Conservation (phyloP, 2,329 filamentous ascomycete genomes). For the Botrytis sinoallii region DNA sequence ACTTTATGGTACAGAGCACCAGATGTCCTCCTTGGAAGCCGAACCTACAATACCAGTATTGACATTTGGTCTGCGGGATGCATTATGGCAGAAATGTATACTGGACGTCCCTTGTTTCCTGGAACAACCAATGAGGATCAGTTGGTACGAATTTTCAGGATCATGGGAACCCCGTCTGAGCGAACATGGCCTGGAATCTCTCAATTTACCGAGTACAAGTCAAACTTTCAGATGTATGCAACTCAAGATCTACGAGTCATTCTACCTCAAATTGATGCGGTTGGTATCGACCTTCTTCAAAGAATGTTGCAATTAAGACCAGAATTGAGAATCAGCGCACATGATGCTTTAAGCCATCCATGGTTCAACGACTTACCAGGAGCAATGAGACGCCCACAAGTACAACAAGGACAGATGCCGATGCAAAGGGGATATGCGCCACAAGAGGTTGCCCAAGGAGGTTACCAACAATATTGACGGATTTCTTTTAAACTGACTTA, state of each 20-base stretch:
- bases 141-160: slow-evolving; percentile 91
- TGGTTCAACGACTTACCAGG: slow-evolving; percentile 76
- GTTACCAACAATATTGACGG: slow-evolving; percentile 17
- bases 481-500: slow-evolving; percentile 15
- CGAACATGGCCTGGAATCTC: slow-evolving; percentile 94
- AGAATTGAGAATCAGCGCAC: slow-evolving; percentile 84
- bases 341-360: slow-evolving; percentile 81
- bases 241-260: slow-evolving; percentile 87
- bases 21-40: slow-evolving; percentile 86
- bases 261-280: slow-evolving; percentile 82
- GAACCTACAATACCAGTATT: slow-evolving; percentile 99
- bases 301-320: slow-evolving; percentile 91
- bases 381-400: slow-evolving; percentile 30
- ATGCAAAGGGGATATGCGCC: slow-evolving; percentile 13
- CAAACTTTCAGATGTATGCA: slow-evolving; percentile 88
- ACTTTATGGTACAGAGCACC: slow-evolving; percentile 97
- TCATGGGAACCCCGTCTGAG: slow-evolving; percentile 97
- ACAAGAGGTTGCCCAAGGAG: slow-evolving; percentile 12
- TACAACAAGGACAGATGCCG: slow-evolving; percentile 27
- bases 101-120: slow-evolving; percentile 89
- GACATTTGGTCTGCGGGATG: slow-evolving; percentile 99
- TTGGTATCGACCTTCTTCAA: slow-evolving; percentile 82
- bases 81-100: slow-evolving; percentile 99
- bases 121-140: slow-evolving; percentile 99
- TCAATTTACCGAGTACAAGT: slow-evolving; percentile 96